Evolutionary conservation across 2,329 filamentous ascomycete species (phyloP), one percentile per base, ranked within the genome.

Genomic region (Hirsutella minnesotensis): DNA sequence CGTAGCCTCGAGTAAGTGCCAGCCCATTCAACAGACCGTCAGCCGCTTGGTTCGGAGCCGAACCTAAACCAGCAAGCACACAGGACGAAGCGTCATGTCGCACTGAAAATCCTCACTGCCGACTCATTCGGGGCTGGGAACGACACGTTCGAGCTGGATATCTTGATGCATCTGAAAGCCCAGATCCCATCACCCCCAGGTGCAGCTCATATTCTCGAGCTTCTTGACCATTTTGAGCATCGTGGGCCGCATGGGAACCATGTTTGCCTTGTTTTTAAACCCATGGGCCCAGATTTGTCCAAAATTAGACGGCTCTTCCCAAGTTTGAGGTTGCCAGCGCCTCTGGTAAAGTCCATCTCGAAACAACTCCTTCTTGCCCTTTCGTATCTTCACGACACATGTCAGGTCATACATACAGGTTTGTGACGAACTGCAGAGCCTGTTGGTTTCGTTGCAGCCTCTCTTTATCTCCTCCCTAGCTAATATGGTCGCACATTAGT

Each of bases 161-260:
- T 56, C 3, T 44, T 54, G 16, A 47, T 41, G 5, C 29, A 43
- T 15, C 41, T 54, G 5, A 45, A 43, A 18, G 40, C 42, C 38
- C 27, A 44, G 18, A 38, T 39, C 13, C 38, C 5, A 15, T 9
- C 5, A 8, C n/a, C 35, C 13, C 16, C 40, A 4, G 38, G 46
- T 4, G 24, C 36, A 9, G 38, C 16, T 5, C 42, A 48, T 16
- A 38, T 58, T 18, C 47, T 53, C 3, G 37, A 43, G 16, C 42
- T 56, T 0, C 18, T 56, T 9, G 51, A 54, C 30, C 38, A 53
- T 1, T 60, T 61, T 36, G 40, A 53, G 10, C 54, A 58, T 30
- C 15, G 20, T 2, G 55, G 58, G 1, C 59, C 58, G 2, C 53
- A 61, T 35, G 56, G 59, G 5, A 47, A 39, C 3, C 59, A 61